These are phyloP conservation scores for Yamadazyma diospyri DNA, from an alignment of 1,139 yeast species.

Conservation along the genomic window DNA sequence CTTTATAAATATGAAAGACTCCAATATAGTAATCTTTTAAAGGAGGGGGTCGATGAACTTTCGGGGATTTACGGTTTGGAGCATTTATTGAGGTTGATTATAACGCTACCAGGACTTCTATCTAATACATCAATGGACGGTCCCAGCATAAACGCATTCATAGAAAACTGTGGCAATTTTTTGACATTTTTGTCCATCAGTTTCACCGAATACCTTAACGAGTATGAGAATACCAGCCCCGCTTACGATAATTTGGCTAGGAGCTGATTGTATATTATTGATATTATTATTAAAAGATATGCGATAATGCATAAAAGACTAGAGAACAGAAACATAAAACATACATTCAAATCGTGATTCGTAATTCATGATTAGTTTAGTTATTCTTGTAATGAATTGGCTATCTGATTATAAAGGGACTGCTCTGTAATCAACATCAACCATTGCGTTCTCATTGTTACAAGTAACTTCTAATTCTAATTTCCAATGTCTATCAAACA, in stretches of 20 bases:
- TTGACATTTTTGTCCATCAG: conserved; percentile 51
- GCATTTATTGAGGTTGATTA: conserved; percentile 70
- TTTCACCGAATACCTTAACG: conserved; percentile 42
- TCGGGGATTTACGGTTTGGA: conserved; percentile 66
- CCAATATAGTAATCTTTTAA: conserved; percentile 61
- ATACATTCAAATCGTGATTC: conserved; percentile 2
- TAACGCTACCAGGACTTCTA: conserved; percentile 76
- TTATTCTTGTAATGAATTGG: too few relatives aligned
- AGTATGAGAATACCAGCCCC: conserved; percentile 57
- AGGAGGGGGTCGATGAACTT: conserved; percentile 18
- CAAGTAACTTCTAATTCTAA: conserved; percentile 56
- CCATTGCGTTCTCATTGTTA: conserved; percentile 57
- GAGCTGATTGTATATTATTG: background rate
- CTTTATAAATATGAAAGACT: conserved; percentile 82
- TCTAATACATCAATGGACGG: conserved; percentile 80
- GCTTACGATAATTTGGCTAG: conserved; percentile 51
- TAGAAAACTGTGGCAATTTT: conserved; percentile 44
- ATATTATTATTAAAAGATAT: background rate
- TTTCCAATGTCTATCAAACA: conserved; percentile 51
- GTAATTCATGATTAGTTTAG: too few relatives aligned
- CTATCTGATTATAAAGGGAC: conserved; percentile 22
- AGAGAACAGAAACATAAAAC: conserved; percentile 2
- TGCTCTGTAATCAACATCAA: conserved; percentile 56
- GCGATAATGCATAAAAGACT: background rate
- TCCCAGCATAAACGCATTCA: conserved; percentile 55